phyloP scores from a whole-genome alignment of 352 stramenopile species.

The Saprolegnia diclina region DNA sequence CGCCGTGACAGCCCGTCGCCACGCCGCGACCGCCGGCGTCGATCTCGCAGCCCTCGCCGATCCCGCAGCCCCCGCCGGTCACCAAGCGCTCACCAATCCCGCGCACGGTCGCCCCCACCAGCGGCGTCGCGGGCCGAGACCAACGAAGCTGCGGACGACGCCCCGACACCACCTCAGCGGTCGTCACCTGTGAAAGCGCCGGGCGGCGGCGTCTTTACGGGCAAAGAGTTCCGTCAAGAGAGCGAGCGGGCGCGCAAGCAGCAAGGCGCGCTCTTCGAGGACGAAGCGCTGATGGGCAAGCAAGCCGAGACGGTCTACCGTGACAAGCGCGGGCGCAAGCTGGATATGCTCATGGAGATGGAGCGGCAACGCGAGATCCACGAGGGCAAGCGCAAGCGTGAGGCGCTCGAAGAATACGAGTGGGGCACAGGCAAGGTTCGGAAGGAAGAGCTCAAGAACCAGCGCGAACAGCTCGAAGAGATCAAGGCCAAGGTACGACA shows the following conservation, averaged over 20 bases:
- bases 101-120: too few relatives aligned
- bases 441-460: slow-evolving; percentile 54
- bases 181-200: slow-evolving; percentile 35
- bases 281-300: slow-evolving; percentile 59
- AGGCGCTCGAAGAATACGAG: slow-evolving; percentile 76
- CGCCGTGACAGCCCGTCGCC: neutral
- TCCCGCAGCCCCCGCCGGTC: neutral
- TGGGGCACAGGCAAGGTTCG: slow-evolving; percentile 79
- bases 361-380: slow-evolving; percentile 72
- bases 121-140: neutral
- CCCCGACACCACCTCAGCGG: neutral
- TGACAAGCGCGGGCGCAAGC: slow-evolving; percentile 69
- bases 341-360: slow-evolving; percentile 84
- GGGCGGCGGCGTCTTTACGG: slow-evolving; percentile 56
- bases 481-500: slow-evolving; percentile 42
- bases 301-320: slow-evolving; percentile 80
- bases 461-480: slow-evolving; percentile 54
- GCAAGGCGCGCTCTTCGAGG: slow-evolving; percentile 43
- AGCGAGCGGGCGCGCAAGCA: slow-evolving; percentile 47
- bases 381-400: slow-evolving; percentile 66
- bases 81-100: neutral
- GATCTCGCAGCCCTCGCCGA: neutral
- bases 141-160: neutral
- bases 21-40: neutral
- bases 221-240: slow-evolving; percentile 57